phyloP scores from a whole-genome alignment of 2,329 filamentous ascomycete genomes.

The Colletotrichum musae region DNA sequence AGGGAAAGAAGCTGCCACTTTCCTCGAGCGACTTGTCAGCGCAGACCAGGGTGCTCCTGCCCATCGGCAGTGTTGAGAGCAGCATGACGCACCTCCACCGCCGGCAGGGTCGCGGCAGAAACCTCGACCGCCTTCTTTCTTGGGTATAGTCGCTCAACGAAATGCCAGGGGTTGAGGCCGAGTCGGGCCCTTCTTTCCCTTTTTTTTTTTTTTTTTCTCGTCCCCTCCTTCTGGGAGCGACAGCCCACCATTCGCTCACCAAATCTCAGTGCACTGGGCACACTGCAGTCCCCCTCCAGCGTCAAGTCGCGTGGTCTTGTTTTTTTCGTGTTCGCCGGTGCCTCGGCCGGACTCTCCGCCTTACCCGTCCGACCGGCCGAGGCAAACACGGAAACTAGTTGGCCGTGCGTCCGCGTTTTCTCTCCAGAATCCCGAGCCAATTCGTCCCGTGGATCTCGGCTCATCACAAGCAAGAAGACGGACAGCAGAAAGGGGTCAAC shows the following conservation, averaged over 20 bases:
- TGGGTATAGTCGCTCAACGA: constrained; percentile 39
- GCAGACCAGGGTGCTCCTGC: constrained; percentile 28
- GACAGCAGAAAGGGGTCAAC: constrained; percentile 13
- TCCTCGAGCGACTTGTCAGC: background rate
- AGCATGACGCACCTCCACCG: constrained; percentile 38
- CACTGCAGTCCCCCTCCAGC: no score
- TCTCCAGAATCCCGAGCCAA: no score
- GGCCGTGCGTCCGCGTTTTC: background rate
- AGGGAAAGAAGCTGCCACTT: constrained; percentile 26
- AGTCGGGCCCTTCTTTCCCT: constrained; percentile 9
- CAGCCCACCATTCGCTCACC: no score
- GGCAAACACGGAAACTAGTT: constrained; percentile 19
- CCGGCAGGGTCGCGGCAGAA: constrained; percentile 33
- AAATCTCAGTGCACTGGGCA: no score
- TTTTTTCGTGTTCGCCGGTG: constrained; percentile 5
- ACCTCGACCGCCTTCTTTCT: constrained; percentile 19
- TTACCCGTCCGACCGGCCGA: constrained; percentile 30
- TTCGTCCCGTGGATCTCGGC: constrained; percentile 17
- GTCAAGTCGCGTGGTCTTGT: no score
- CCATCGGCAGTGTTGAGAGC: constrained; percentile 35
- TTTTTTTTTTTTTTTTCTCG: no score
- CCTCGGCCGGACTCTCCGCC: constrained; percentile 39
- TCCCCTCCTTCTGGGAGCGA: no score
- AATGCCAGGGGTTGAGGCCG: constrained; percentile 43
- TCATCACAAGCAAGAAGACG: constrained; percentile 11